Evolutionary conservation across 2,329 filamentous ascomycete species (phyloP).

Genomic region (Colletotrichum graminicola): DNA sequence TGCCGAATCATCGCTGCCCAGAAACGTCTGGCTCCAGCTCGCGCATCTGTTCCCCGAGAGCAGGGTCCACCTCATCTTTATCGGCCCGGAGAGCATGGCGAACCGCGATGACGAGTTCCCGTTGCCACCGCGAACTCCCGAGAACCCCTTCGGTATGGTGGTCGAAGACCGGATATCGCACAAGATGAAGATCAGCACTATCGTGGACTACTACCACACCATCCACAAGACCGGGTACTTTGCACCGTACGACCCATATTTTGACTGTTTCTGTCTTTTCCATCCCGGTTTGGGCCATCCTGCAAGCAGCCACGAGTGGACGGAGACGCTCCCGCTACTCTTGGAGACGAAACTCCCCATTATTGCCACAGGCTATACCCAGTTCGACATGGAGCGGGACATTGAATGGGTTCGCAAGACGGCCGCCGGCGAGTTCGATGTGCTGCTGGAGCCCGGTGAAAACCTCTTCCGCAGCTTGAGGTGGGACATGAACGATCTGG

Average conservation of each 20-base stretch:
- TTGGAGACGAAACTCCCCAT: conserved; percentile 97
- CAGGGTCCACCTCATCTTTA: conserved; percentile 92
- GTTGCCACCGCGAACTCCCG: conserved; percentile 83
- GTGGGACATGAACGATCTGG: conserved; percentile 97
- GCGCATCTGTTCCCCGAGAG: conserved; percentile 94
- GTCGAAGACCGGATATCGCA: conserved; percentile 91
- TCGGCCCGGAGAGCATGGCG: conserved; percentile 95
- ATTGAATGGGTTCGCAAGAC: conserved; percentile 90
- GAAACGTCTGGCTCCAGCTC: conserved; percentile 93
- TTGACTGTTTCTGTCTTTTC: conserved; percentile 97
- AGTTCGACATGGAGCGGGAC: conserved; percentile 93
- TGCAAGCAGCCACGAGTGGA: conserved; percentile 93
- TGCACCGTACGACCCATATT: conserved; percentile 96
- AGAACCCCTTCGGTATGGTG: conserved; percentile 93
- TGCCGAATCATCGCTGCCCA: conserved; percentile 95
- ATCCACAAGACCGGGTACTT: conserved; percentile 93
- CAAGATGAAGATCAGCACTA: conserved; percentile 96
- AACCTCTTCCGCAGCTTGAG: conserved; percentile 93
- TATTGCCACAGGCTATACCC: conserved; percentile 94
- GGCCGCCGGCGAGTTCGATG: conserved; percentile 89
- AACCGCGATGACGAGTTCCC: conserved; percentile 95
- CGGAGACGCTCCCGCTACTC: conserved; percentile 87
- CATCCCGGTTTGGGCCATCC: conserved; percentile 97
- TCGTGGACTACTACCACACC: conserved; percentile 98
- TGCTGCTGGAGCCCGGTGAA: conserved; percentile 91